A percentile compares a stretch with the other conserved stretches of the same genome.
Conservation (phyloP, 306 rosid genomes). For the Malus fusca region DNA sequence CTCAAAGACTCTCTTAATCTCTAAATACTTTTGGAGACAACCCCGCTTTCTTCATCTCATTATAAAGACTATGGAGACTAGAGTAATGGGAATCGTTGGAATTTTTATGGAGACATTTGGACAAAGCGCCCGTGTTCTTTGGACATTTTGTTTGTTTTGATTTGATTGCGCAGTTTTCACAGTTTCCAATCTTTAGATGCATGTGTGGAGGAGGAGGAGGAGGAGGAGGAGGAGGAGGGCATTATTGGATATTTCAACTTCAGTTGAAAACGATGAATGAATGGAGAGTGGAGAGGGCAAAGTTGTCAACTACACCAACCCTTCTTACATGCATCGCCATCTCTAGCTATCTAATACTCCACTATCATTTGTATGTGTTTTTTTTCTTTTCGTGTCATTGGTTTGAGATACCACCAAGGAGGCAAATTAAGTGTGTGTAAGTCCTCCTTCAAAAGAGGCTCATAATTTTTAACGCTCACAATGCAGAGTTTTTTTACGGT, state of each 20-base stretch:
- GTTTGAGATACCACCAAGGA: neutral
- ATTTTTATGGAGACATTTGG: neutral
- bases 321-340: neutral
- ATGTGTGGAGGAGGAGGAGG: neutral
- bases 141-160: neutral
- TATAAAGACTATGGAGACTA: neutral
- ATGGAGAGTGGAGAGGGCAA: neutral
- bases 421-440: no score
- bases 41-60: neutral
- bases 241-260: neutral
- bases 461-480: no score
- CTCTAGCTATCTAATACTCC: neutral
- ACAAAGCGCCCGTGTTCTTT: neutral
- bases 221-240: neutral
- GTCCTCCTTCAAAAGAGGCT: neutral
- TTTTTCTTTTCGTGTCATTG: neutral
- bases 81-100: neutral
- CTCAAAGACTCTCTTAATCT: no score
- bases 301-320: no score
- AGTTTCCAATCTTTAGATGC: neutral
- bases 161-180: neutral
- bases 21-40: no score
- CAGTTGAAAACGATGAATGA: neutral
- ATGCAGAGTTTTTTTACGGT: no score
- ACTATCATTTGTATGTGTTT: neutral